A percentile compares a stretch with the other conserved stretches of the same genome.
phyloP scores from a whole-genome alignment of 805 yeast species.

The Clavispora santaluciae region DNA sequence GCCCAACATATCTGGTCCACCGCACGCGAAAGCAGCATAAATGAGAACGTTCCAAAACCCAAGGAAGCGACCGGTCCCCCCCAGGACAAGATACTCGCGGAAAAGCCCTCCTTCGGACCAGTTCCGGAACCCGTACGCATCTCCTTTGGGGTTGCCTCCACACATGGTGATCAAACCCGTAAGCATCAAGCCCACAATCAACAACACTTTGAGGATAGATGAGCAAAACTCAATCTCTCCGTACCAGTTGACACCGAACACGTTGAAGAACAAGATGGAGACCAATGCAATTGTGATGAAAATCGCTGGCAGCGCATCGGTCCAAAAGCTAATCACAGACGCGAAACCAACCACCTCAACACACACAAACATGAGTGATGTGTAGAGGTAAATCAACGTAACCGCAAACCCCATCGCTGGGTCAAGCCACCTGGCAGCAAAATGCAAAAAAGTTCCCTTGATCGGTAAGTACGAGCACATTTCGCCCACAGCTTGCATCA shows the following conservation, averaged over 20 bases:
- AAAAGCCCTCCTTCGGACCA: constrained; percentile 33
- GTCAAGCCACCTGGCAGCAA: constrained; percentile 31
- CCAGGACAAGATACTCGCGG: constrained; percentile 28
- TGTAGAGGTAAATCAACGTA: constrained; percentile 29
- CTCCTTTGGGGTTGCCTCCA: constrained; percentile 32
- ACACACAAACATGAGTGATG: constrained; percentile 30
- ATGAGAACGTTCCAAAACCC: constrained; percentile 62
- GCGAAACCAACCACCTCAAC: constrained; percentile 32
- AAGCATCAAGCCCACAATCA: constrained; percentile 34
- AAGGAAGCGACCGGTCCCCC: constrained; percentile 57
- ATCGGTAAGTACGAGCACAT: constrained; percentile 35
- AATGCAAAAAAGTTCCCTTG: constrained; percentile 32
- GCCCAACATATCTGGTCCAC: constrained; percentile 40
- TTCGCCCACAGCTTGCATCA: constrained; percentile 35
- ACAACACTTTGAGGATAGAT: constrained; percentile 17
- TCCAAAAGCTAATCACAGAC: constrained; percentile 27
- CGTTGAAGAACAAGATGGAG: constrained; percentile 24
- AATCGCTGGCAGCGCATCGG: constrained; percentile 27
- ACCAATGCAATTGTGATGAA: constrained; percentile 27
- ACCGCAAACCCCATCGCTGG: constrained; percentile 34
- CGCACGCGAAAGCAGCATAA: constrained; percentile 62
- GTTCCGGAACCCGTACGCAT: constrained; percentile 32
- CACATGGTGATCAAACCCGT: constrained; percentile 36
- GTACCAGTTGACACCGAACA: constrained; percentile 21
- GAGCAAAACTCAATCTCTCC: constrained; percentile 18